These are phyloP conservation scores for Fraxinus angustifolia DNA, from an alignment of 305 asterid species.

Conservation along the genomic window DNA sequence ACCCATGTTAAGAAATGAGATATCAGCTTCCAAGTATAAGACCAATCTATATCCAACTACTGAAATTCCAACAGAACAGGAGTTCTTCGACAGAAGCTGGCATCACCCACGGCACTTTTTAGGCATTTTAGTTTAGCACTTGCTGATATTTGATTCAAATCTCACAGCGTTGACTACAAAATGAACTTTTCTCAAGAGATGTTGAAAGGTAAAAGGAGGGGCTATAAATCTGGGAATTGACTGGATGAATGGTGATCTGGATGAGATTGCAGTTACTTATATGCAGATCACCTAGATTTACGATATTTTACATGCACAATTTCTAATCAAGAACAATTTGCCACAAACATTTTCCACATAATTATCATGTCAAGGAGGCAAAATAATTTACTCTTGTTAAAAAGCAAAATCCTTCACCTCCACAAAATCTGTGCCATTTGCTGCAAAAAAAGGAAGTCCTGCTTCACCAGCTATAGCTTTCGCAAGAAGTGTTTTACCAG, in stretches of 20 bases:
- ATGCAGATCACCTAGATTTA: background rate
- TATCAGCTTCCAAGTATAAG: conserved; percentile 3
- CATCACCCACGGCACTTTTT: background rate
- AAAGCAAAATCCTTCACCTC: conserved; percentile 58
- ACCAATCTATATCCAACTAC: background rate
- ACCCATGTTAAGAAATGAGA: background rate
- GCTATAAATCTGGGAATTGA: background rate
- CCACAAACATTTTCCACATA: background rate
- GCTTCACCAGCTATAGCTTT: conserved; percentile 99
- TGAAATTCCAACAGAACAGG: background rate
- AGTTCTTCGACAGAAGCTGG: background rate
- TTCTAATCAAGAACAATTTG: background rate
- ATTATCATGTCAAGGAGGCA: background rate
- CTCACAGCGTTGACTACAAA: background rate
- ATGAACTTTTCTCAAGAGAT: background rate
- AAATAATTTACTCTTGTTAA: conserved; percentile 3
- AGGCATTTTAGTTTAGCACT: background rate
- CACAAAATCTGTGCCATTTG: conserved; percentile 97
- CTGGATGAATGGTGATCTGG: background rate
- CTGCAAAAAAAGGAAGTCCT: conserved; percentile 96
- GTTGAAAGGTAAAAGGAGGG: background rate
- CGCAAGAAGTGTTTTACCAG: conserved; percentile 98
- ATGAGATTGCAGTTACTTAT: background rate
- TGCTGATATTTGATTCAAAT: background rate
- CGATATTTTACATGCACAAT: background rate